Base-by-base conservation (phyloP, 306 rosid species). In the Prunus davidiana region DNA sequence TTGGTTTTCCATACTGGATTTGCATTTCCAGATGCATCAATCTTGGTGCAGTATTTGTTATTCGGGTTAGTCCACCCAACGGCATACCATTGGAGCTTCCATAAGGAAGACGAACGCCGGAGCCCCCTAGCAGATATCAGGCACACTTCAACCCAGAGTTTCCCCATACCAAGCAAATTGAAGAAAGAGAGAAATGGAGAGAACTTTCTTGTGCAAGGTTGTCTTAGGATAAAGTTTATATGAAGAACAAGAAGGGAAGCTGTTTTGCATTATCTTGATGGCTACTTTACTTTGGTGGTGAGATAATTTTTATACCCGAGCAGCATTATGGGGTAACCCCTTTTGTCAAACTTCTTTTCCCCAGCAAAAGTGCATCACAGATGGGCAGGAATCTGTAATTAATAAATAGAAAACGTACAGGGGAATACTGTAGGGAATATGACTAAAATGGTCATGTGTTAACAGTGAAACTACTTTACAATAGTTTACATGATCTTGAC, bases 21-120 rank as follows among this genome's bases (percentile, higher is more conserved):
- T 67, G 82, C 90, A 76, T 85, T 86, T 74, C 90, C 96, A 15
- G 93, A 89, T 55, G 89, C 81, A 76, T 89, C 94, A 38, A 89
- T 85, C 80, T 84, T 93, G 78, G 98, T 90, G 88, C 94, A 91
- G 78, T 89, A 90, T 80, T 89, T 93, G 90, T 87, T 88, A n/a
- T 87, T 73, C 14, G 84, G 79, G 80, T 93, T 92, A 64, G 91
- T 77, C 97, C 98, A 93, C 24, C 88, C 96, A 51, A 93, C 97
- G 7, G 91, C 98, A 67, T 77, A 89, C 97, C 95, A 93, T 55
- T 89, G 98, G 69, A 89, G 95, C 84, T 86, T 93, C 93, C 91
- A 89, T 14, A 91, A 79, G 58, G 90, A 81, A 12, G 86, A 80
- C 14, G 95, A 81, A 61, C 81, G 91, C 70, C 85, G 82, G 13